Base-by-base conservation (phyloP, 2,329 filamentous ascomycete genomes). In the Aspergillus sp. region DNA sequence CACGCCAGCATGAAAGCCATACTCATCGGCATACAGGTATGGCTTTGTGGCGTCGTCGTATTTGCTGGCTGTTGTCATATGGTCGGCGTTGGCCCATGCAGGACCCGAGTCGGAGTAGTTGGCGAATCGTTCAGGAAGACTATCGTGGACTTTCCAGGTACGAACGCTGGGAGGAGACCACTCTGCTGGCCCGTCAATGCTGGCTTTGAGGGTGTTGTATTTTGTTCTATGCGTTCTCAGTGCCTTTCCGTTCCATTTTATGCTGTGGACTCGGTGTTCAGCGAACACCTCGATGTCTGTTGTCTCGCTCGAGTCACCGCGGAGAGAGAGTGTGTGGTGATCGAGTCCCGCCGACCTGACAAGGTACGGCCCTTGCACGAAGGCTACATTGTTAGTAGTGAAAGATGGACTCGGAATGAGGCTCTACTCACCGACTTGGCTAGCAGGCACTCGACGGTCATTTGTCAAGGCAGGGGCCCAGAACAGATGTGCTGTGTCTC, bases 21-120 rank as follows among this genome's bases (percentile, higher is more conserved):
- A 85, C 58, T 85, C 82, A 39, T 78, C 80, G 4, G 79, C 79
- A 64, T 81, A 84, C 1, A 85, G 74, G 0, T 84, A 81, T 0
- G 83, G 82, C 0, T 80, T 68, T 0, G 80, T 82, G n/a, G 79
- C 66, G 0, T 82, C 81, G 1, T 75, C 73, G 2, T 80, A 64
- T 0, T 76, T 70, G 56, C 78, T 82, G 4, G 74, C 62, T 0
- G 80, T 81, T 2, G 71, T 77, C 2, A 70, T 80, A 54, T 83
- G 81, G 65, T 83, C 77, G 56, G 79, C 81, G 2, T 79, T 61
- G 0, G 68, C 73, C 82, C 82, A 85, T 4, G 45, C 45, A 30
- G 24, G 45, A 8, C 74, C 75, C 2, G 77, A 79, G 59, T 85
- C 82, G 45, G 84, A 77, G 56, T 83, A 84, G 1, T 67, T 64